Evolutionary conservation across 2,329 filamentous ascomycete species (phyloP).

Genomic region (Apiospora rasikravindrae): DNA sequence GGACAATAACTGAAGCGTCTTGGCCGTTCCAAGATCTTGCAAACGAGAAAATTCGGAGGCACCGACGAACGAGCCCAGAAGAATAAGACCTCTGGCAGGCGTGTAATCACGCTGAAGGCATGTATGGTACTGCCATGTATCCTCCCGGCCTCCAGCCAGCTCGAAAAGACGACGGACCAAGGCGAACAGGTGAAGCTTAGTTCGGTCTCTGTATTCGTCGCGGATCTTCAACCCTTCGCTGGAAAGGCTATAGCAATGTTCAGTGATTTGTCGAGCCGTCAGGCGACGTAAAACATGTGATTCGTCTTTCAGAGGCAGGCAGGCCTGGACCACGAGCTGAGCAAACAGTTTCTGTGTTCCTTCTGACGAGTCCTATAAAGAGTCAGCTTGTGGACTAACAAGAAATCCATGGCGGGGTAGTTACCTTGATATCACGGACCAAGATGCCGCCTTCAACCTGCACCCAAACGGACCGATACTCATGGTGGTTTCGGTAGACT

Average conservation of each 20-base stretch:
- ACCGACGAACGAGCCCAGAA: neutral
- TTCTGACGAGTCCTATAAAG: neutral
- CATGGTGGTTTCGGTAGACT: neutral
- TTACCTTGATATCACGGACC: slow-evolving; percentile 1
- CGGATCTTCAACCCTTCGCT: neutral
- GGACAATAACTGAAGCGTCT: neutral
- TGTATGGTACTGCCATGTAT: neutral
- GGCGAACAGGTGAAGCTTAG: neutral
- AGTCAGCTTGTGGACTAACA: neutral
- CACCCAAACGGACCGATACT: neutral
- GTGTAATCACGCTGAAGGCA: neutral
- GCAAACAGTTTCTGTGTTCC: neutral
- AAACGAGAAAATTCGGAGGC: neutral
- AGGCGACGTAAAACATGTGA: neutral
- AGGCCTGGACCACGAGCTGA: neutral
- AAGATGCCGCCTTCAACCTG: neutral
- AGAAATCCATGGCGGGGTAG: neutral
- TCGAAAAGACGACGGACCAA: too few relatives aligned
- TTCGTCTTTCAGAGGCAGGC: neutral
- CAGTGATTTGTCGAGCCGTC: neutral
- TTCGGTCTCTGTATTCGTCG: neutral
- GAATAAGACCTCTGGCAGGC: neutral
- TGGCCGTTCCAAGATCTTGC: neutral
- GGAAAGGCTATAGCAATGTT: neutral
- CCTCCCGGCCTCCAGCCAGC: too few relatives aligned